Percentiles rank a stretch among this genome's conserved stretches.
These are phyloP conservation scores for Calamus simplicifolius DNA, from an alignment of 176 grass and related monocot species.

Conservation along the genomic window DNA sequence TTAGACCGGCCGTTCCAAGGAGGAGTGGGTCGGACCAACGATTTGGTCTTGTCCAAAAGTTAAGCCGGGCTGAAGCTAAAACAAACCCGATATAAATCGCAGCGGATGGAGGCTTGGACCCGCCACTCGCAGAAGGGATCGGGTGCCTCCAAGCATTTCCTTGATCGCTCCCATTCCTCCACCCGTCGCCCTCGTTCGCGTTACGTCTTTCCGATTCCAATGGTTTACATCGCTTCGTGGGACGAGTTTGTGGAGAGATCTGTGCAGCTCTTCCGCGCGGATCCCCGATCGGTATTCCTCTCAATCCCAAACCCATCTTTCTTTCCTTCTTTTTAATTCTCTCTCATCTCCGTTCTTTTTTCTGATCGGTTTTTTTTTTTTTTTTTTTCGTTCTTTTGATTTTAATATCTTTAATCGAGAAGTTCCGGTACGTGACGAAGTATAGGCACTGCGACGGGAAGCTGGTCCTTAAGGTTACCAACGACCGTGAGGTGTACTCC, in stretches of 20 bases:
- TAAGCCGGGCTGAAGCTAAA: too few species aligned
- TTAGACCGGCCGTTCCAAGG: too few species aligned
- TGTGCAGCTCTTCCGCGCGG: slow-evolving; percentile 76
- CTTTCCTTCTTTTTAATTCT: neutral
- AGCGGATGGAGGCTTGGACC: too few species aligned
- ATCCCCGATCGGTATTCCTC: slow-evolving; percentile 49
- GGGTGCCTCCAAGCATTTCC: too few species aligned
- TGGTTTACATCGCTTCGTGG: slow-evolving; percentile 95
- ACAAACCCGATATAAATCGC: too few species aligned
- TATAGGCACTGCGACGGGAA: slow-evolving; percentile 95
- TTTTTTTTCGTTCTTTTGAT: neutral
- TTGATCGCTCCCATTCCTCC: neutral
- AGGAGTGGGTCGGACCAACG: too few species aligned
- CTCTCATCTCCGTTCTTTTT: neutral
- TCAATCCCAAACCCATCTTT: slow-evolving; percentile 6
- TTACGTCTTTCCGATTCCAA: slow-evolving; percentile 1
- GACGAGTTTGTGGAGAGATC: slow-evolving; percentile 91
- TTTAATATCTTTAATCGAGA: neutral
- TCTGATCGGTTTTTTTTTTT: neutral
- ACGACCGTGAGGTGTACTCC: slow-evolving; percentile 51
- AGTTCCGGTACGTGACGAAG: slow-evolving; percentile 85
- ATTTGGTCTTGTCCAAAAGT: too few species aligned
- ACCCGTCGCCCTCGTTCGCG: neutral
- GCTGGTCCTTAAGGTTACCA: slow-evolving; percentile 94
- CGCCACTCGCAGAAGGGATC: too few species aligned